A percentile compares a stretch with the other conserved stretches of the same genome.
Evolutionary conservation across 495 filamentous ascomycete species (phyloP).

Genomic region (Penicillium taxi): DNA sequence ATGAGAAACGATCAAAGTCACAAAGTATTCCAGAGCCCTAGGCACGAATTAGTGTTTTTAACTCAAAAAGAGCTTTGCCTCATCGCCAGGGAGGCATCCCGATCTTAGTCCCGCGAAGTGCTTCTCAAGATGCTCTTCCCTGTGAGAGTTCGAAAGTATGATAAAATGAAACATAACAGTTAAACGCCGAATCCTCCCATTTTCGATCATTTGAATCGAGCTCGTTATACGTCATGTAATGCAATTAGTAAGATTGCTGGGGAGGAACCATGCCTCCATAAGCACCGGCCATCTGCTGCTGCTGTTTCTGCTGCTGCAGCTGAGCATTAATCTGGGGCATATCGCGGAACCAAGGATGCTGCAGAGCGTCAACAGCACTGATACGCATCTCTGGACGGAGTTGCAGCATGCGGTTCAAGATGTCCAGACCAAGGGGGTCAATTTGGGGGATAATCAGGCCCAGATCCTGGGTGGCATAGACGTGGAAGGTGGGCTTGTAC

Average conservation of each 20-base stretch:
- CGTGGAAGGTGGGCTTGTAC: constrained; percentile 88
- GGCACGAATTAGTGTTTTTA: too few relatives aligned
- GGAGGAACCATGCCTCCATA: constrained; percentile 38
- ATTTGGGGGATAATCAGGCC: constrained; percentile 81
- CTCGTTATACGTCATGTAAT: constrained; percentile 20
- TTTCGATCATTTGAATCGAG: constrained; percentile 25
- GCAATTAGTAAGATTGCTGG: constrained; percentile 31
- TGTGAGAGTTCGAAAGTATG: too few relatives aligned
- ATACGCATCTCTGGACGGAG: constrained; percentile 87
- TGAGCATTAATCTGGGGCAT: constrained; percentile 46
- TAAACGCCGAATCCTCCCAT: constrained; percentile 34
- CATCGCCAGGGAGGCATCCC: too few relatives aligned
- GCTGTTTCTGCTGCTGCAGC: constrained; percentile 40
- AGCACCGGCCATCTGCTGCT: constrained; percentile 34
- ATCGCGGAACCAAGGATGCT: constrained; percentile 85
- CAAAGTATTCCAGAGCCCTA: too few relatives aligned
- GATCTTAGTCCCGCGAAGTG: too few relatives aligned
- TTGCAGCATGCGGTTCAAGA: constrained; percentile 85
- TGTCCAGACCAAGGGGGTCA: constrained; percentile 74
- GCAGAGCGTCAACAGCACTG: constrained; percentile 71
- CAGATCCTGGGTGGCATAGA: constrained; percentile 91
- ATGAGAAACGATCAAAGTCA: too few relatives aligned
- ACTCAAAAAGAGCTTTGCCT: too few relatives aligned
- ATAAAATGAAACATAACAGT: too few relatives aligned
- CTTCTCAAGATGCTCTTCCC: too few relatives aligned